phyloP scores from a whole-genome alignment of 2,329 filamentous ascomycete species.

The Chaetomium strumarium region DNA sequence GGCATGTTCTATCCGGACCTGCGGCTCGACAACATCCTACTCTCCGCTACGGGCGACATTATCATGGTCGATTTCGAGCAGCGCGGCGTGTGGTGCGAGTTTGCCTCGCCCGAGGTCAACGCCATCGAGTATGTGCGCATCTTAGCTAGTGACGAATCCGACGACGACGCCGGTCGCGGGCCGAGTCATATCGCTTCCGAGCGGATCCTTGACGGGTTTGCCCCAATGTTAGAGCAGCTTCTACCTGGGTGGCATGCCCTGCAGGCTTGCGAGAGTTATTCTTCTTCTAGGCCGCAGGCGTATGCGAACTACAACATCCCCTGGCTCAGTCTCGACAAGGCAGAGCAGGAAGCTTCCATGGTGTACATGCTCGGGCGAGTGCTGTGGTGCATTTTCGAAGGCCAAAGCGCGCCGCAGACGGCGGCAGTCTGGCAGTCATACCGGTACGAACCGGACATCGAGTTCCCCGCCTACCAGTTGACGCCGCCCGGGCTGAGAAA shows the following conservation, averaged over 20 bases:
- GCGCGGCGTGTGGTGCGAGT: constrained; percentile 57
- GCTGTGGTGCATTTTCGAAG: constrained; percentile 59
- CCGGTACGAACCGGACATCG: constrained; percentile 47
- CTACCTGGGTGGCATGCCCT: constrained; percentile 43
- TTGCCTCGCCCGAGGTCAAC: constrained; percentile 55
- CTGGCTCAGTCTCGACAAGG: constrained; percentile 47
- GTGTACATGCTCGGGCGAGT: constrained; percentile 58
- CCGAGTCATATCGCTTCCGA: constrained; percentile 30
- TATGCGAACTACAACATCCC: constrained; percentile 46
- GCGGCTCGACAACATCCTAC: constrained; percentile 53
- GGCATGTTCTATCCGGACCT: constrained; percentile 52
- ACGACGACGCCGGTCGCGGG: constrained; percentile 30
- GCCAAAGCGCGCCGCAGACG: constrained; percentile 51
- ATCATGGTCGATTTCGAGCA: constrained; percentile 59
- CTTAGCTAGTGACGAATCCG: constrained; percentile 41
- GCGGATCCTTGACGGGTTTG: constrained; percentile 37
- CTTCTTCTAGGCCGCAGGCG: constrained; percentile 10
- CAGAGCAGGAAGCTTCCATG: constrained; percentile 52
- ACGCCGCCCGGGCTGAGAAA: constrained; percentile 41
- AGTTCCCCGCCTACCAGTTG: constrained; percentile 47
- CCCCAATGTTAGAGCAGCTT: constrained; percentile 36
- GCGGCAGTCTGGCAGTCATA: constrained; percentile 56
- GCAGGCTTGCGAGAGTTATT: constrained; percentile 39
- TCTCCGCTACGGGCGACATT: constrained; percentile 41
- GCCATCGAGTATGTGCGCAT: constrained; percentile 53